Evolutionary conservation across 106 monocot genomes (phyloP).

Genomic region (Platanthera zijinensis): DNA sequence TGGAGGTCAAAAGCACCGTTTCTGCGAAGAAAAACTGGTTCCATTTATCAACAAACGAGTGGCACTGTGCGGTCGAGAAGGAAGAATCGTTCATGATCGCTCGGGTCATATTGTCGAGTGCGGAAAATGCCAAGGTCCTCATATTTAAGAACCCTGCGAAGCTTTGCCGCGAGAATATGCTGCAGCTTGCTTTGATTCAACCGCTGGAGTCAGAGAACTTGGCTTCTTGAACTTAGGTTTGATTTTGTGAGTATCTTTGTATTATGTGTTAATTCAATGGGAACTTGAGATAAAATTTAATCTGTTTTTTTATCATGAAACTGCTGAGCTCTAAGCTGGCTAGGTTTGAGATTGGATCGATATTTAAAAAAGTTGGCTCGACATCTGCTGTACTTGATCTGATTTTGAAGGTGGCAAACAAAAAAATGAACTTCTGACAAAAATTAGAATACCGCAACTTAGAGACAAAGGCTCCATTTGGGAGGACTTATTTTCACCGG

Average conservation of each 20-base stretch:
- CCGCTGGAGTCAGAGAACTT: not conserved
- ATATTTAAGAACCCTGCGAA: slow-evolving; percentile 44
- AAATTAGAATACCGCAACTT: too few species aligned
- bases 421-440: too few species aligned
- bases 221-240: not conserved
- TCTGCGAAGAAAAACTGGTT: slow-evolving; percentile 49
- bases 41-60: slow-evolving; percentile 35
- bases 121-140: slow-evolving; percentile 12
- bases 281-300: not conserved
- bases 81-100: slow-evolving; percentile 42
- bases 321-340: too few species aligned
- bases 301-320: too few species aligned
- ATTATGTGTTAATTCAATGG: not conserved
- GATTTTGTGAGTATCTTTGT: too few species aligned
- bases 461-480: too few species aligned
- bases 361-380: too few species aligned
- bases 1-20: slow-evolving; percentile 48
- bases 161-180: slow-evolving; percentile 27
- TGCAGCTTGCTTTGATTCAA: slow-evolving; percentile 38
- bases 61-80: slow-evolving; percentile 38
- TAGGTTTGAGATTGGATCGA: too few species aligned
- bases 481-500: too few species aligned
- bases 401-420: too few species aligned
- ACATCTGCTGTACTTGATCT: too few species aligned
- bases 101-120: slow-evolving; percentile 17